Evolutionary conservation across 1,284 basidiomycete species (phyloP).

Genomic region (Irpex rosettiformis): DNA sequence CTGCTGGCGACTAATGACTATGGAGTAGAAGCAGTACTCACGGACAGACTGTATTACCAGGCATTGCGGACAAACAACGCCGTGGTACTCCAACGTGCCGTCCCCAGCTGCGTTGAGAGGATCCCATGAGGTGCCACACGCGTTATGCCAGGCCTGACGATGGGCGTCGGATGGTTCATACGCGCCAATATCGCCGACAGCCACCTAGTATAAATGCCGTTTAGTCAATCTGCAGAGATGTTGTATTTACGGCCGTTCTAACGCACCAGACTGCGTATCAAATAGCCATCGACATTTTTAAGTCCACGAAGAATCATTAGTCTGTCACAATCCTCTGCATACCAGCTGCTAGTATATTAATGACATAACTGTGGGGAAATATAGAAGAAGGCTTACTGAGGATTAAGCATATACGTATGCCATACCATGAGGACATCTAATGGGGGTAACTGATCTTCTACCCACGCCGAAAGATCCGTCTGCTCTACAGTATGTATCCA

Average conservation of each 20-base stretch:
- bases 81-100: not conserved
- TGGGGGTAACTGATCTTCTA: slow-evolving; percentile 16
- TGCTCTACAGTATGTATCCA: not conserved
- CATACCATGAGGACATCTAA: slow-evolving; percentile 20
- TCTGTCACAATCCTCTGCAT: slow-evolving; percentile 17
- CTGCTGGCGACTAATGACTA: not conserved
- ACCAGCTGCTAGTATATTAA: slow-evolving; percentile 13
- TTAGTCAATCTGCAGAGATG: not conserved
- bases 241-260: slow-evolving; percentile 4
- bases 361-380: not conserved
- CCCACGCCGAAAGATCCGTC: slow-evolving; percentile 6
- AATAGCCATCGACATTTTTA: not conserved
- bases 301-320: slow-evolving; percentile 3
- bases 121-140: slow-evolving; percentile 12
- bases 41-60: slow-evolving; percentile 3
- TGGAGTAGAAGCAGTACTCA: slow-evolving; percentile 6
- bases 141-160: slow-evolving; percentile 6
- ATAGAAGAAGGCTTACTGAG: slow-evolving; percentile 11
- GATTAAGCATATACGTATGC: slow-evolving; percentile 20
- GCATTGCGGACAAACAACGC: slow-evolving; percentile 16
- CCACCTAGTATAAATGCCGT: slow-evolving; percentile 6
- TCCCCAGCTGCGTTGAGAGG: slow-evolving; percentile 12
- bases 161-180: slow-evolving; percentile 8
- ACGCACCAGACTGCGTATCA: slow-evolving; percentile 7
- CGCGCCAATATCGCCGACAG: slow-evolving; percentile 12